Evolutionary conservation across 2,329 filamentous ascomycete genomes (phyloP).

Genomic region (Acrocalymma vagum): DNA sequence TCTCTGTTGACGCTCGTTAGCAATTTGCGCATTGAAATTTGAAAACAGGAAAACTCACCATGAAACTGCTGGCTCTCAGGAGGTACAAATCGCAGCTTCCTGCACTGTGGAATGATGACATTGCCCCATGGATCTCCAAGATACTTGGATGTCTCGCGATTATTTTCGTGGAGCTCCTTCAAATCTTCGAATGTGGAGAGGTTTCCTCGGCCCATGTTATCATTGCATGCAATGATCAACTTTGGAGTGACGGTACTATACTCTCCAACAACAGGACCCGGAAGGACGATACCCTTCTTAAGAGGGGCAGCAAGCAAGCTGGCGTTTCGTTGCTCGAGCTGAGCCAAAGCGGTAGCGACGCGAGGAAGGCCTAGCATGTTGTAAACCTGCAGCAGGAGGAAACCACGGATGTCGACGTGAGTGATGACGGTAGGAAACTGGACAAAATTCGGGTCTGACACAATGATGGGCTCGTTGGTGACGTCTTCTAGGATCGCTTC

Average conservation of each 20-base stretch:
- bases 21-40: neutral
- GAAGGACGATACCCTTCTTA: conserved; percentile 2
- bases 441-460: conserved; percentile 2
- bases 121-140: conserved; percentile 9
- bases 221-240: conserved; percentile 18
- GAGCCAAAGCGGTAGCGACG: neutral
- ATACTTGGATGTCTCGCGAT: conserved; percentile 9
- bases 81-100: conserved; percentile 10
- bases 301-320: neutral
- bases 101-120: conserved; percentile 9
- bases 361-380: conserved; percentile 2
- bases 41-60: conserved; percentile 5
- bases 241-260: conserved; percentile 1
- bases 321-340: conserved; percentile 8
- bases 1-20: conserved; percentile 1
- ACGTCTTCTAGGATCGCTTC: conserved; percentile 8
- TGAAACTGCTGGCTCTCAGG: conserved; percentile 16
- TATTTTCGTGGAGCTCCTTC: conserved; percentile 2
- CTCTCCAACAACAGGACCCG: conserved; percentile 2
- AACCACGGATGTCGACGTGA: conserved; percentile 1
- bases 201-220: conserved; percentile 12
- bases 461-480: conserved; percentile 8
- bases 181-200: conserved; percentile 7
- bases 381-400: conserved; percentile 2
- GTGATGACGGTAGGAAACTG: conserved; percentile 3